A percentile compares a stretch with the other conserved stretches of the same genome.
phyloP scores from a whole-genome alignment of 2,329 filamentous ascomycete genomes.

The Colletotrichum musae region DNA sequence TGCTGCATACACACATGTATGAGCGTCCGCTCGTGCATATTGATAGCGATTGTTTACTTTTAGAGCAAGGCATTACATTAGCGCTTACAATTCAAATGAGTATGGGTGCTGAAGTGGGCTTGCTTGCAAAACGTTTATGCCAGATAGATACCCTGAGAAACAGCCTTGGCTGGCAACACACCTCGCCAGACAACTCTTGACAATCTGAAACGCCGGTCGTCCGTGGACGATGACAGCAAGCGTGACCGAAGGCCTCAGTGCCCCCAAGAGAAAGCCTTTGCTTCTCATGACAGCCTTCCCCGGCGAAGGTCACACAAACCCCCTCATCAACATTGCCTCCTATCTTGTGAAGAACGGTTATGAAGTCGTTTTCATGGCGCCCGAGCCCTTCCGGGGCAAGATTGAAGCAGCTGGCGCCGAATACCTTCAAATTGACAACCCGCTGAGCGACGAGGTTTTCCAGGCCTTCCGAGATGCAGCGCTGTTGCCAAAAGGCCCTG shows the following conservation, averaged over 20 bases:
- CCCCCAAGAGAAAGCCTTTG: slow-evolving; percentile 33
- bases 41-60: not conserved
- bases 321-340: slow-evolving; percentile 48
- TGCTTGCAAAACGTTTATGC: not conserved
- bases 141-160: not conserved
- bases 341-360: slow-evolving; percentile 53
- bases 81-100: slow-evolving; percentile 5
- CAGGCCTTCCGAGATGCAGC: slow-evolving; percentile 8
- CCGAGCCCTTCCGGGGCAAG: slow-evolving; percentile 46
- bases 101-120: not conserved
- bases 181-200: not conserved
- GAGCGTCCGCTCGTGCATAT: not conserved
- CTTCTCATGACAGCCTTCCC: slow-evolving; percentile 44
- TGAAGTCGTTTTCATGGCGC: slow-evolving; percentile 54
- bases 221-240: slow-evolving; percentile 6
- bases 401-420: slow-evolving; percentile 53
- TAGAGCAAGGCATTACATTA: not conserved
- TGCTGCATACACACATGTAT: slow-evolving; percentile 1
- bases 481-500: slow-evolving; percentile 35
- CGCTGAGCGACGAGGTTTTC: not conserved
- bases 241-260: no score
- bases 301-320: slow-evolving; percentile 43
- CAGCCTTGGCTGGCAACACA: not conserved
- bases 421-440: slow-evolving; percentile 45
- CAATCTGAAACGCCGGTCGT: not conserved